Evolutionary conservation across 345 rosid species (phyloP).

Genomic region (Syzygium aromaticum): DNA sequence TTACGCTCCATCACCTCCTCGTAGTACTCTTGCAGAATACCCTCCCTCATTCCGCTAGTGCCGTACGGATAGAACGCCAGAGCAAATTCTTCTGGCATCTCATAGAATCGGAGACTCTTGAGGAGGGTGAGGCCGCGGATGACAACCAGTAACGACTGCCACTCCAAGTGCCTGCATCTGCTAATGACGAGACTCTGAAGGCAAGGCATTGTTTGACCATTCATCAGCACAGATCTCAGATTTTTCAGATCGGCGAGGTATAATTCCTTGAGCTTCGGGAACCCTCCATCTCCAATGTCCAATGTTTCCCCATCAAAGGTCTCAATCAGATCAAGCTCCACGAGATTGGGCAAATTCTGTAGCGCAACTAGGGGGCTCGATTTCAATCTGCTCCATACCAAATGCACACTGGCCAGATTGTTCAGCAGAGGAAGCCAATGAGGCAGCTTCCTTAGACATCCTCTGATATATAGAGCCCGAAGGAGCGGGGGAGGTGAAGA

Average conservation of each 20-base stretch:
- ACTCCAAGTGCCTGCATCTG: neutral
- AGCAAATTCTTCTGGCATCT: no score
- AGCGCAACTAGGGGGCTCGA: neutral
- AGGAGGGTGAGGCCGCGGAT: neutral
- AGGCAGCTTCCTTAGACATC: neutral
- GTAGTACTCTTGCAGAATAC: neutral
- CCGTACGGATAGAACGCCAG: no score
- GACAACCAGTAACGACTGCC: neutral
- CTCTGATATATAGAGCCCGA: neutral
- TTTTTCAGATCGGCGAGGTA: rapidly evolving
- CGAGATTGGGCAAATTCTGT: neutral
- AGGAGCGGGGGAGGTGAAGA: neutral
- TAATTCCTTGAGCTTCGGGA: neutral
- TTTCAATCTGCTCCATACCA: neutral
- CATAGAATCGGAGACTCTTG: no score
- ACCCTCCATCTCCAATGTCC: neutral
- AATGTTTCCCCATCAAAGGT: neutral
- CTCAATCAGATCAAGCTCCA: rapidly evolving
- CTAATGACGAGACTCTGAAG: neutral
- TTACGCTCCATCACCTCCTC: neutral
- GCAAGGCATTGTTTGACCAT: neutral
- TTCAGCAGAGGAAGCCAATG: neutral
- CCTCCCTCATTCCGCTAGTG: no score
- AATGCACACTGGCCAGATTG: rapidly evolving
- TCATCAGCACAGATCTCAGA: neutral